Evolutionary conservation across 2,329 filamentous ascomycete genomes (phyloP).

Genomic region (Leptographium radiaticola): DNA sequence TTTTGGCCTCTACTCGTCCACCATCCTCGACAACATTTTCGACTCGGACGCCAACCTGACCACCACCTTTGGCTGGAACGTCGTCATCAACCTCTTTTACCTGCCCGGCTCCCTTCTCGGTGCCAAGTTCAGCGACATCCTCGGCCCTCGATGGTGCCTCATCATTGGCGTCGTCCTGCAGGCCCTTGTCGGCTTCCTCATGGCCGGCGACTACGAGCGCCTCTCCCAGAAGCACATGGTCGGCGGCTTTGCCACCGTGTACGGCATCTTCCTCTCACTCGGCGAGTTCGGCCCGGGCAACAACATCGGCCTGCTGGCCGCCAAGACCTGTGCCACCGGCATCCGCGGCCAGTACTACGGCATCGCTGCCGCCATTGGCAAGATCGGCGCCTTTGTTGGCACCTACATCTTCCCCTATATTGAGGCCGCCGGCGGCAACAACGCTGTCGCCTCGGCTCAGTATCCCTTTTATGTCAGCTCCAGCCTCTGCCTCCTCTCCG

Average conservation of each 20-base stretch:
- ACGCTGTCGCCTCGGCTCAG: slow-evolving; percentile 50
- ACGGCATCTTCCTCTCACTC: slow-evolving; percentile 63
- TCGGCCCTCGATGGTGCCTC: slow-evolving; percentile 67
- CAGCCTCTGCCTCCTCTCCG: slow-evolving; percentile 62
- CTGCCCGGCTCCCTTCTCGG: slow-evolving; percentile 71
- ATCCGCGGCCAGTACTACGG: slow-evolving; percentile 70
- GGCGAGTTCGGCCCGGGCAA: slow-evolving; percentile 79
- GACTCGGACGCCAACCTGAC: slow-evolving; percentile 50
- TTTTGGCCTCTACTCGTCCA: slow-evolving; percentile 73
- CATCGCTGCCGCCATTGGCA: slow-evolving; percentile 59
- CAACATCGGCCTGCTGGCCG: slow-evolving; percentile 78
- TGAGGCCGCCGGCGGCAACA: slow-evolving; percentile 42
- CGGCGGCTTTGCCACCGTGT: slow-evolving; percentile 65
- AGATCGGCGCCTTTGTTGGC: slow-evolving; percentile 74
- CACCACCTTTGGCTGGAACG: slow-evolving; percentile 77
- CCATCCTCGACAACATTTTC: slow-evolving; percentile 56
- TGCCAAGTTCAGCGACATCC: slow-evolving; percentile 61
- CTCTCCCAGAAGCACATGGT: slow-evolving; percentile 57
- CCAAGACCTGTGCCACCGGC: slow-evolving; percentile 77
- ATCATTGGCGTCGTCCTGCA: slow-evolving; percentile 59
- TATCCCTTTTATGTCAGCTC: slow-evolving; percentile 86
- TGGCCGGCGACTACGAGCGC: slow-evolving; percentile 64
- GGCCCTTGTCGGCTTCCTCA: slow-evolving; percentile 72
- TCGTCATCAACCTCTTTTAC: slow-evolving; percentile 79
- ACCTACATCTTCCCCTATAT: slow-evolving; percentile 72